Base-by-base conservation (phyloP, 768 basidiomycete species). In the Cystofilobasidium bisporidii region DNA sequence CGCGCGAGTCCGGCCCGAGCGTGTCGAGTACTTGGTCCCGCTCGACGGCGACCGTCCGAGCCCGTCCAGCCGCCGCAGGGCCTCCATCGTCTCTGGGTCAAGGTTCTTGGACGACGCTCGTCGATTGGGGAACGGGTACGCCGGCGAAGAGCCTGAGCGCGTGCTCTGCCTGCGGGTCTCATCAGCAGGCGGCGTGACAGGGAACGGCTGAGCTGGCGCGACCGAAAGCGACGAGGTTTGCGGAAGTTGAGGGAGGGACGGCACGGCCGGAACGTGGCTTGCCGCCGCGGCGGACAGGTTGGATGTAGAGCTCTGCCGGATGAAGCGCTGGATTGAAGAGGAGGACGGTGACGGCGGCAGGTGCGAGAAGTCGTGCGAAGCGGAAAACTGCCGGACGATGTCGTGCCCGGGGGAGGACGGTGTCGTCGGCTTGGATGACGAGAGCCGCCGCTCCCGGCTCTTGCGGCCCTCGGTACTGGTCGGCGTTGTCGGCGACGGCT, bases 331-430 rank as follows among this genome's bases (percentile, higher is more conserved):
- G 28, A 68, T 68, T 4, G 67, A 68, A 20, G 67, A 68, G 0
- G 67, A 63, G 0, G 67, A 68, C 0, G 67, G 67, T 12, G 67
- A 68, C 8, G 67, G 67, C 28, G 67, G 67, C 14, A 68, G 61
- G 38, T 68, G 67, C 4, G 61, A 63, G 61, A 68, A 68, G 56
- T 68, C 67, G 57, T 68, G 61, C 15, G 67, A 40, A 1, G 60
- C 38, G 1, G 66, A 47, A 36, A 68, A 62, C 15, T 62, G 60
- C 36, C 67, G 67, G 30, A 63, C 55, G 30, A 61, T 61, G 26
- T 68, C 67, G 8, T 62, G 41, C 38, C 50, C 60, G 18, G 60
- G 55, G 10, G 61, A 68, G 20, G 67, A 56, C 22, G 45, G 38
- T 20, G 65, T 45, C 11, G 58, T 48, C 15, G 41, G 18, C 26